Base-by-base conservation (phyloP, 176 grass and related monocot genomes). In the Typha latifolia region DNA sequence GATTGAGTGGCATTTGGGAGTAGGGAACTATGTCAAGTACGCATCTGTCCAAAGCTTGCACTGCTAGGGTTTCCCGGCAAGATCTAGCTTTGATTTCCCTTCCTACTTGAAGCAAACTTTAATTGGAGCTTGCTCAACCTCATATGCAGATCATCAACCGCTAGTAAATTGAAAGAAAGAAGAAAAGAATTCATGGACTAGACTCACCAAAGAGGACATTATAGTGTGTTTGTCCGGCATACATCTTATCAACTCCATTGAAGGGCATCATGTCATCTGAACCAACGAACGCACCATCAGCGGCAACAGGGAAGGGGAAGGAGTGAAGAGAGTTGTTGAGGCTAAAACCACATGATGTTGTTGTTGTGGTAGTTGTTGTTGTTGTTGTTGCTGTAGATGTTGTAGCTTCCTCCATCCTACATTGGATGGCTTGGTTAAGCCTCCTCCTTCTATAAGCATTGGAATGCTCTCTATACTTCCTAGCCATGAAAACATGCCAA, bases 401-500 rank as follows among this genome's bases (percentile, higher is more conserved):
- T 12, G 79, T 2, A 7, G 70, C 57, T 9, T 84, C 73, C 24
- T 85, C 91, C 34, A 88, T 55, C 57, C 76, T 88, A 43, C 82
- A 74, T 61, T 88, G 84, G 34, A 80, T 81, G 4, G 72, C 87
- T 71, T 87, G 78, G 70, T 84, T 91, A 69, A 96, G 85, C 82
- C 82, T 96, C 62, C 88, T 90, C 27, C 85, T 77, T 68, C 93
- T 79, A 78, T 86, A 91, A 0, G 85, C 84, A 20, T 77, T 80
- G 26, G 88, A 85, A 62, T 91, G 82, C 80, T 92, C 94, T 14
- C 94, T 78, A 62, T 89, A 82, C 80, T 99, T 99, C 63, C 89
- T 87, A 48, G 89, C 94, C 94, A 93, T 93, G 85, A 99, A 82
- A 66, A 93, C 89, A 49, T 93, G 94, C 89, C 94, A 97, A 74